These are phyloP conservation scores for Hordeum pubiflorum DNA, from an alignment of 202 grass and related monocot genomes.

Conservation along the genomic window DNA sequence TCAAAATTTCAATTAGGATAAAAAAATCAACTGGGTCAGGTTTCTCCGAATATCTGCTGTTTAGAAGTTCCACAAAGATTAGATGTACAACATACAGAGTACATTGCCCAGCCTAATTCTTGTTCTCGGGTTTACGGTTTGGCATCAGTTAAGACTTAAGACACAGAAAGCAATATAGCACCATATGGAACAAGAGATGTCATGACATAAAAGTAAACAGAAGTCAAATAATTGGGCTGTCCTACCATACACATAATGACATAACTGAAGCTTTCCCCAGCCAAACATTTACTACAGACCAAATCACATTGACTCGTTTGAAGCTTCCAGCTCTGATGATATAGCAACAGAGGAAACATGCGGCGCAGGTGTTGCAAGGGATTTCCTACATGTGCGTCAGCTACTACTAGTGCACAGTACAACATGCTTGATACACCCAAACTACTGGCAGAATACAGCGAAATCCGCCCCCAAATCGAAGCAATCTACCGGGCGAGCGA, in stretches of 20 bases:
- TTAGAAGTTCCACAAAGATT: not conserved
- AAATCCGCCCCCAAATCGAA: not conserved
- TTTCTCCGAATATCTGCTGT: not conserved
- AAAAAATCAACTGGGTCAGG: not conserved
- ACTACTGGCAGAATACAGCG: not conserved
- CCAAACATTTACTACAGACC: not conserved
- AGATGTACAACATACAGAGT: not conserved
- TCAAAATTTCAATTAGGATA: not conserved
- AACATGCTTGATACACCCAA: no score
- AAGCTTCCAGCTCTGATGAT: not conserved
- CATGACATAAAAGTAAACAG: no score
- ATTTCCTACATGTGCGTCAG: no score
- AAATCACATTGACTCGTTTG: not conserved
- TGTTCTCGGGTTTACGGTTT: not conserved
- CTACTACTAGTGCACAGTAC: no score
- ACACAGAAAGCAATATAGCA: not conserved
- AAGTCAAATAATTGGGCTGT: not conserved
- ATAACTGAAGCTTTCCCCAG: not conserved
- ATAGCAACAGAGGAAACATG: no score
- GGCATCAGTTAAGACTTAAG: not conserved
- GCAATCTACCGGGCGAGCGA: not conserved
- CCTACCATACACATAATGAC: not conserved
- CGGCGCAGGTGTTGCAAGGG: no score
- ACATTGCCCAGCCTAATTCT: not conserved
- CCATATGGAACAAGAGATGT: no score